Conservation (phyloP, 2,329 filamentous ascomycete genomes). For the Xylaria multiplex region DNA sequence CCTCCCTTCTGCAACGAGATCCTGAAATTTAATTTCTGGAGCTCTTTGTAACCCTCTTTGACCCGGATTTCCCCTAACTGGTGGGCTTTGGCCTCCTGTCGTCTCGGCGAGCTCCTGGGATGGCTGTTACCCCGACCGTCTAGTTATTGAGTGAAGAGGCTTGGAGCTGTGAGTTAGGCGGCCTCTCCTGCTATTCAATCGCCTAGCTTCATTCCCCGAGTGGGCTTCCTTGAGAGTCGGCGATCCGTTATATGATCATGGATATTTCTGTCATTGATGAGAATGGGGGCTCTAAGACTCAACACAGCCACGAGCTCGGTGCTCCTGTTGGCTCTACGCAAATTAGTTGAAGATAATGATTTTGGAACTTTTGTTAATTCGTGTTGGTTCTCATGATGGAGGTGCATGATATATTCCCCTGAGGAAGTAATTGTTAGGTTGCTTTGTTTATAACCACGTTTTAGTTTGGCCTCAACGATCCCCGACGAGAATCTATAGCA, state of each 20-base stretch:
- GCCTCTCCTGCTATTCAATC: background rate
- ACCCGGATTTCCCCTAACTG: background rate
- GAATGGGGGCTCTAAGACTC: background rate
- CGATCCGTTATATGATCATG: background rate
- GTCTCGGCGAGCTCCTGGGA: too few species aligned
- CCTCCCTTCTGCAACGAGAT: too few species aligned
- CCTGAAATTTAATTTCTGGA: background rate
- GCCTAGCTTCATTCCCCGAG: background rate
- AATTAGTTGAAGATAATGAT: background rate
- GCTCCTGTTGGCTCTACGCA: background rate
- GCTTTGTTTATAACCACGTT: background rate
- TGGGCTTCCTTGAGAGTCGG: background rate
- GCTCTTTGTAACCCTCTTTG: background rate
- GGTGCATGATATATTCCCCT: constrained; percentile 9
- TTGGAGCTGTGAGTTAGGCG: background rate
- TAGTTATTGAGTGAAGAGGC: too few species aligned
- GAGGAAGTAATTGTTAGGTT: background rate
- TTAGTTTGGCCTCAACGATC: background rate
- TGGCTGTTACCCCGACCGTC: background rate
- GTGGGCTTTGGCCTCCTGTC: background rate
- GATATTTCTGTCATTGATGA: background rate
- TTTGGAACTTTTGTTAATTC: background rate
- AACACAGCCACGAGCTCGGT: background rate
- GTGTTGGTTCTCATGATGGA: background rate
- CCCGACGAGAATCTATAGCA: background rate